A percentile compares a stretch with the other conserved stretches of the same genome.
These are phyloP conservation scores for Ceratobasidium sp. DNA, from an alignment of 1,284 basidiomycete species.

Conservation along the genomic window DNA sequence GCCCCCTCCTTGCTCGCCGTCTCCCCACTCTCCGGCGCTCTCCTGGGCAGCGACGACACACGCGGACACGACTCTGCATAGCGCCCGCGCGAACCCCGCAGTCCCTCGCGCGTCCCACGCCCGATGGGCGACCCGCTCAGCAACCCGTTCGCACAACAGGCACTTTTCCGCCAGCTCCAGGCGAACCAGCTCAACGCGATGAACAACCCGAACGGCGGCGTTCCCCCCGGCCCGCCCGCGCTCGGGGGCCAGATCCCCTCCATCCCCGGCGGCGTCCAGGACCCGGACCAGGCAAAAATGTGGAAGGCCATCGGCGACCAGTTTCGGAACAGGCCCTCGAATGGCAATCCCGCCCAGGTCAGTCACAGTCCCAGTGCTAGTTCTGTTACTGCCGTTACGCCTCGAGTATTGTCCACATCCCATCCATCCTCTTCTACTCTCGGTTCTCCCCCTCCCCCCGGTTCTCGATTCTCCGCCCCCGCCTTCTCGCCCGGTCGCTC, in stretches of 20 bases:
- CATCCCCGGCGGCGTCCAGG: slow-evolving; percentile 36
- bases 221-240: not conserved
- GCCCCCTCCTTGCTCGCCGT: not conserved
- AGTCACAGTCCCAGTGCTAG: not conserved
- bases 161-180: slow-evolving; percentile 23
- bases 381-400: not conserved
- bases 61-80: not conserved
- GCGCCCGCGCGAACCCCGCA: not conserved
- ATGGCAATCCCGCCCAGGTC: slow-evolving; percentile 16
- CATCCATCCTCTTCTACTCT: not conserved
- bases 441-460: not conserved
- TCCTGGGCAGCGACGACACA: not conserved
- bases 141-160: slow-evolving; percentile 28
- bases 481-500: not conserved
- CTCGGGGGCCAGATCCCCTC: slow-evolving; percentile 19
- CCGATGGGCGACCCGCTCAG: slow-evolving; percentile 39
- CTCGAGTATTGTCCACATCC: not conserved
- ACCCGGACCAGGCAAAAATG: slow-evolving; percentile 31
- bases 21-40: not conserved
- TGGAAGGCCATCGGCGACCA: slow-evolving; percentile 39
- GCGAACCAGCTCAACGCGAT: not conserved
- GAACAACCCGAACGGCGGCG: slow-evolving; percentile 17
- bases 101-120: slow-evolving; percentile 8
- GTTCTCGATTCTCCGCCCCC: not conserved
- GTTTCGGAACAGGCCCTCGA: slow-evolving; percentile 5